Evolutionary conservation across 164 flowering plant genomes (phyloP), one percentile per base, ranked within the genome.

Genomic region (Berberis thunbergii): DNA sequence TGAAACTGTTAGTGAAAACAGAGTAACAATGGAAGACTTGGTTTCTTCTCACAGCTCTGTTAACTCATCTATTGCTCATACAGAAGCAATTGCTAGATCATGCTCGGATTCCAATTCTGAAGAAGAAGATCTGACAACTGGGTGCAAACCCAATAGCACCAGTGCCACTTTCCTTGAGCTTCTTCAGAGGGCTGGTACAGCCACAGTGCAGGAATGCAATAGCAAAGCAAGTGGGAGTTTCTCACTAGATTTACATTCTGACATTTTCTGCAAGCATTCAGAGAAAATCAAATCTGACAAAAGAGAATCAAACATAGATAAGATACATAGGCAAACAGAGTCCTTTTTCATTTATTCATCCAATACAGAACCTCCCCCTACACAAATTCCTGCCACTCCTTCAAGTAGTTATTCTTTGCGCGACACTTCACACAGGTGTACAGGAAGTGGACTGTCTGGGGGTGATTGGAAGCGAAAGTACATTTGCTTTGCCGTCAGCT

Each of bases 71-170:
- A 26, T 26, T 26, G 57, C 70, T 46, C 79, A 75, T 63, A 68
- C 55, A 7, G 54, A 39, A 63, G 80, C 73, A 71, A 79, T 72
- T 55, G 54, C 70, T 48, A 72, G 71, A 72, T 80, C 82, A 8
- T 75, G 64, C 62, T 78, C 86, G 44, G 85, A 78, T 8, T 80
- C 84, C 73, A 79, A 80, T 57, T 79, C 82, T 45, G 26, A 26
- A 26, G 86, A 83, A 69, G 87, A 80, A 64, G 80, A 80, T 60
- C 69, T 62, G 57, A 59, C 54, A n/a, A 57, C 43, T 2, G 13
- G 65, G 2, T 26, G 13, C 13, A 52, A 6, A 26, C 7, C 55
- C 55, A 69, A 66, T 52, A 45, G 39, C 44, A 54, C 58, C 41
- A 50, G 56, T 12, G 59, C 46, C 62, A 62, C 70, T 61, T 73